Base-by-base conservation (phyloP, 1,139 yeast genomes). In the Candida labiduridarum region DNA sequence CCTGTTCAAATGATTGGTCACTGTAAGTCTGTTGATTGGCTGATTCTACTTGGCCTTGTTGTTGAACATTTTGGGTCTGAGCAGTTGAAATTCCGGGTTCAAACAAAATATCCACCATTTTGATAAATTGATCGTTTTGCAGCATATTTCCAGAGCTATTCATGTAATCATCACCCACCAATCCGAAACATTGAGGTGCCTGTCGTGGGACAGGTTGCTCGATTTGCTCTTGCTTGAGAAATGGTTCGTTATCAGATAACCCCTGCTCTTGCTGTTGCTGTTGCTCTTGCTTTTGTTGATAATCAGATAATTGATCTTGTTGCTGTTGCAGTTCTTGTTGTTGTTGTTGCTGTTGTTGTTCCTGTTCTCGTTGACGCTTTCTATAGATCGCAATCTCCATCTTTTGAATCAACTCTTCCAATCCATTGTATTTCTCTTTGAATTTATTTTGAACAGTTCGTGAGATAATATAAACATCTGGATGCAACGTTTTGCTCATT, bases 71-170 rank as follows among this genome's bases (percentile, higher is more conserved):
- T 22, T 30, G 46, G 15, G 38, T 42, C 18, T 41, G 38, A 5
- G 22, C 12, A 9, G 11, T 15, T 22, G 19, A 22, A 22, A 43
- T 43, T 10, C 15, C 45, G 22, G 40, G n/a, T 33, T 49, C 47
- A 36, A 50, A 52, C 25, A 52, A 49, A 14, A 46, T 38, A 33
- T 52, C 52, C 16, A 51, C 48, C 48, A 51, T 49, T 29, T 46
- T 51, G 18, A 50, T 46, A 27, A 47, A 51, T 9, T 47, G 47
- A 8, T 43, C 40, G 25, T 43, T 34, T 16, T 48, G 51, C 18
- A 47, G 35, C 36, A 44, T 47, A 27, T 40, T 41, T 11, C 29
- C 35, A 10, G 39, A 12, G 9, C 18, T 15, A 19, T 14, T 19
- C 16, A 27, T 5, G 6, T 35, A 43, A n/a, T 33, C 45, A 15